Percentiles rank a stretch among this genome's conserved stretches.
These are phyloP conservation scores for Neurospora cerealis DNA, from an alignment of 495 filamentous ascomycete genomes.

Conservation along the genomic window DNA sequence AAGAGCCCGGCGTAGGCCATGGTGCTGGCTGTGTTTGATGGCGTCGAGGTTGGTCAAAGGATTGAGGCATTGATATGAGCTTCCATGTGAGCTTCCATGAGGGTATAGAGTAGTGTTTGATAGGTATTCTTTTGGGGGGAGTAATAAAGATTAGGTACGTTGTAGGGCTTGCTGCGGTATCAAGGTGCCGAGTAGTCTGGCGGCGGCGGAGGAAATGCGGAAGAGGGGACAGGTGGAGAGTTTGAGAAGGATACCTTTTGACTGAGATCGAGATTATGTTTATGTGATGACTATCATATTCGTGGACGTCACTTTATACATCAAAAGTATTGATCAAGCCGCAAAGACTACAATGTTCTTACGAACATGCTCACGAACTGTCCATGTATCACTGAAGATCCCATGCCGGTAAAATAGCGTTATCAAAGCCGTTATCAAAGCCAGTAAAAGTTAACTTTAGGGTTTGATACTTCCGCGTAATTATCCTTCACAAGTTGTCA, in stretches of 20 bases:
- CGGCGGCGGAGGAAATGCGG: slow-evolving; percentile 75
- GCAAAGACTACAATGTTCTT: not conserved
- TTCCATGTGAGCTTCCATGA: too few relatives aligned
- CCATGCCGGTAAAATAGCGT: not conserved
- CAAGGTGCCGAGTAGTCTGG: slow-evolving; percentile 89
- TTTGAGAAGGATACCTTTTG: slow-evolving; percentile 84
- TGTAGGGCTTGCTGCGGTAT: slow-evolving; percentile 98
- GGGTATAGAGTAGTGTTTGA: too few relatives aligned
- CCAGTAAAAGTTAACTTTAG: not conserved
- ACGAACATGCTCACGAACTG: not conserved
- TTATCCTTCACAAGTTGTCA: not conserved
- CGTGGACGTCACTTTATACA: not conserved
- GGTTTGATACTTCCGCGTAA: not conserved
- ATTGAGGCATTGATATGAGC: too few relatives aligned
- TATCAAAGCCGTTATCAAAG: too few relatives aligned
- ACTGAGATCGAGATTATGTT: slow-evolving; percentile 34
- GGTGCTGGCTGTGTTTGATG: not conserved
- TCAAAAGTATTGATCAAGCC: too few relatives aligned
- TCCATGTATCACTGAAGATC: not conserved
- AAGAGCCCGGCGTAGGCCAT: not conserved
- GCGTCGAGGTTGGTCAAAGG: not conserved
- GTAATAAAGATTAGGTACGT: too few relatives aligned
- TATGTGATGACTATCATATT: not conserved
- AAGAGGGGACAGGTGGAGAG: slow-evolving; percentile 53
- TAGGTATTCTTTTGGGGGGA: too few relatives aligned